phyloP scores from a whole-genome alignment of 768 basidiomycete species.

The Trametes coccinea region DNA sequence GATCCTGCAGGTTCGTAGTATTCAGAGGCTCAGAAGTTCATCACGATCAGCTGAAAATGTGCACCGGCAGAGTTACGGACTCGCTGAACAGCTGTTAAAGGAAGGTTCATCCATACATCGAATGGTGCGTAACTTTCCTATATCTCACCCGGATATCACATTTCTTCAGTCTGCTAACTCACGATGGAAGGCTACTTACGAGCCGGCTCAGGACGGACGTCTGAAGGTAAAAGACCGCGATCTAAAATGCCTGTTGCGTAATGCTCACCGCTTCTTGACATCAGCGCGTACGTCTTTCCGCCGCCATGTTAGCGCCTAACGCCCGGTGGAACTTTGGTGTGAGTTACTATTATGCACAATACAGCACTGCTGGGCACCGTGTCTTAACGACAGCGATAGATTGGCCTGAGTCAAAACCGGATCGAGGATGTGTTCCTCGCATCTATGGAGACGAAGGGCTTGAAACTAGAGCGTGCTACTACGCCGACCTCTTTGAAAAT shows the following conservation, averaged over 20 bases:
- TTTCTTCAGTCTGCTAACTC: not conserved
- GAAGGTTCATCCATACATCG: conserved; percentile 72
- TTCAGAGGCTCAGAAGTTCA: too few relatives aligned
- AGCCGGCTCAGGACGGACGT: conserved; percentile 58
- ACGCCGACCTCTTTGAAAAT: conserved; percentile 51
- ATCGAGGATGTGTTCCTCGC: conserved; percentile 62
- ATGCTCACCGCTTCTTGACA: too few relatives aligned
- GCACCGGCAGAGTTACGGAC: conserved; percentile 65
- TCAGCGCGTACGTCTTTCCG: not conserved
- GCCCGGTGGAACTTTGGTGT: conserved; percentile 77
- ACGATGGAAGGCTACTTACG: conserved; percentile 65
- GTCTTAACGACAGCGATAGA: conserved; percentile 31
- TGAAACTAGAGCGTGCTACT: conserved; percentile 53
- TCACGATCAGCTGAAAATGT: too few relatives aligned
- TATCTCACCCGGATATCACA: too few relatives aligned
- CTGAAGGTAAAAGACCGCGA: conserved; percentile 49
- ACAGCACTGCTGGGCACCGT: not conserved
- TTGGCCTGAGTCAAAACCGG: conserved; percentile 62
- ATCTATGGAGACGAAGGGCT: conserved; percentile 48
- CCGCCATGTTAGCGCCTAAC: conserved; percentile 52
- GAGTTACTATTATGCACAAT: not conserved
- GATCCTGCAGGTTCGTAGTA: conserved; percentile 42
- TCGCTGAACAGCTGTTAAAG: conserved; percentile 60
- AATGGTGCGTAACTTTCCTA: not conserved
- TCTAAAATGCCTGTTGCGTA: not conserved